Evolutionary conservation across 2,329 filamentous ascomycete genomes (phyloP), one percentile per base, ranked within the genome.

Genomic region (Acrodontium crateriforme): DNA sequence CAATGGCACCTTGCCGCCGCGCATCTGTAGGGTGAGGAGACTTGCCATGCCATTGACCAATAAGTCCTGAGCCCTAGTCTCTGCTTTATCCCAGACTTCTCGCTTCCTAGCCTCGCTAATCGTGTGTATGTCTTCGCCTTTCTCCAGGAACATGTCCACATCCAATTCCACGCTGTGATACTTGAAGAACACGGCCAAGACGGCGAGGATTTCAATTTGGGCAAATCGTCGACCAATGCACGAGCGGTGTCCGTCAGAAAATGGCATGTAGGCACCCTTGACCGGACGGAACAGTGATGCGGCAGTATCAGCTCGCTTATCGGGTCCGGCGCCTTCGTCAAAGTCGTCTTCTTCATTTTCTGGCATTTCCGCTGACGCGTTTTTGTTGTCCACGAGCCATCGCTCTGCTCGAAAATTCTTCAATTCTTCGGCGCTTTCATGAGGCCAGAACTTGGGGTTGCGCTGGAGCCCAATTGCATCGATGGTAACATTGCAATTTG

Each of bases 371-470:
- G 37, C 53, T 2, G 56, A 54, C 9, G 44, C 47, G 13, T 55
- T 52, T 9, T 60, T 49, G 10, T 54, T 54, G n/a, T 39, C 39
- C 13, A 53, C 31, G 9, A 81, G 68, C 80, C 81, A 85, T 23
- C 80, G 67, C 50, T 81, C 74, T 0, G 80, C 78, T 25, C 71
- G 59, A 52, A 74, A 87, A 32, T 78, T 68, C 29, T 75, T 62
- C 1, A 80, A 53, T 41, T 85, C 78, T 27, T 68, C 50, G 17
- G 52, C 47, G 1, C 50, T 47, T 3, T 45, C 48, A 31, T 50
- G 46, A 9, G 78, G 78, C 80, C 81, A 87, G 51, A 76, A 74
- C 26, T 67, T 70, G 8, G 78, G 78, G 50, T 83, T 79, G 19
- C 71, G 66, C 28, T 83, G 77, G 2, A 62, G 60, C 5, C 62